A percentile compares a stretch with the other conserved stretches of the same genome.
phyloP scores from a whole-genome alignment of 345 rosid species.

The Gossypium turneri region DNA sequence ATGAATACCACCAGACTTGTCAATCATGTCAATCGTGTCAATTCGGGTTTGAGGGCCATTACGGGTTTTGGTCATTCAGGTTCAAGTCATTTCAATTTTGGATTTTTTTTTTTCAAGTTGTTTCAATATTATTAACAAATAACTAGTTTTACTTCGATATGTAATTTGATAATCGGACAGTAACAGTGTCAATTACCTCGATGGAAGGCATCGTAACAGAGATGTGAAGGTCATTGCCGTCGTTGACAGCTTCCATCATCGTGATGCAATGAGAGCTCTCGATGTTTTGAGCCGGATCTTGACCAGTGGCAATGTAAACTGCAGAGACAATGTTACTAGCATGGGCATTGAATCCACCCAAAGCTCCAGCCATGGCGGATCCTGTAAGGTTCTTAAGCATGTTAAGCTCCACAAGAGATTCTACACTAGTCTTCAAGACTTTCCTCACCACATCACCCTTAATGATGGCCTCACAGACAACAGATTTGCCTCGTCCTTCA shows the following conservation, averaged over 20 bases:
- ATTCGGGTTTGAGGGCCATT: too few species aligned
- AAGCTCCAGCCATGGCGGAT: conserved; percentile 72
- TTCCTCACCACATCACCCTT: conserved; percentile 58
- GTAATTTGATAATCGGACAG: background rate
- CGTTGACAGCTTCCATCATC: conserved; percentile 67
- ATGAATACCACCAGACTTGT: too few species aligned
- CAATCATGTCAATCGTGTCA: too few species aligned
- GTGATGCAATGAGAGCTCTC: conserved; percentile 79
- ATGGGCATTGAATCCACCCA: conserved; percentile 79
- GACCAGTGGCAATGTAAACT: conserved; percentile 61
- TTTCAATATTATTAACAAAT: too few species aligned
- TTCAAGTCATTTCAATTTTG: too few species aligned
- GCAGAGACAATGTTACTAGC: conserved; percentile 66
- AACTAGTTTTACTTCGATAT: background rate
- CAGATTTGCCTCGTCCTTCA: conserved; percentile 73
- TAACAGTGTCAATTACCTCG: conserved; percentile 37
- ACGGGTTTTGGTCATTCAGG: too few species aligned
- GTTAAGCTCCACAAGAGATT: conserved; percentile 67
- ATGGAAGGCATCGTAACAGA: conserved; percentile 75
- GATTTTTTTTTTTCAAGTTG: too few species aligned
- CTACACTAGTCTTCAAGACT: conserved; percentile 57
- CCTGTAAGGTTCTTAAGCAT: conserved; percentile 70
- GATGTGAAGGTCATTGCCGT: conserved; percentile 61
- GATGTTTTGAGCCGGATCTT: conserved; percentile 72
- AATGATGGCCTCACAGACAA: conserved; percentile 67